These are phyloP conservation scores for Sideroxylon spinosum DNA, from an alignment of 179 eudicot species.

Conservation along the genomic window DNA sequence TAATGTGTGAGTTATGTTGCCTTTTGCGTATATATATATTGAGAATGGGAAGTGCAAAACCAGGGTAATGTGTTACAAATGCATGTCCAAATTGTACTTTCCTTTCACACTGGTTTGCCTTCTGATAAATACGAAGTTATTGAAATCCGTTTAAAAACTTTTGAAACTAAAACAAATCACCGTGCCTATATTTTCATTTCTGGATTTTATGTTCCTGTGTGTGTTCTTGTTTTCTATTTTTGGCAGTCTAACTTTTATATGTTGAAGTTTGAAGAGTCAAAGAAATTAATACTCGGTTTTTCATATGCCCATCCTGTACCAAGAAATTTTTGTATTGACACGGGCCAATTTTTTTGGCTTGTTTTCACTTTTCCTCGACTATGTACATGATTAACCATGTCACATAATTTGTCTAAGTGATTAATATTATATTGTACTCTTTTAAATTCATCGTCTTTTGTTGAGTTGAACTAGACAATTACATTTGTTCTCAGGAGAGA, in stretches of 20 bases:
- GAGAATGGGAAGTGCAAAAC: not conserved
- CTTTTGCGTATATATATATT: not conserved
- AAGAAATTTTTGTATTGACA: not conserved
- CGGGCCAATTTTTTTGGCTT: not conserved
- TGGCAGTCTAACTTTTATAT: not conserved
- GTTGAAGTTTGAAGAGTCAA: not conserved
- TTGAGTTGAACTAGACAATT: not conserved
- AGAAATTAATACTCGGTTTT: not conserved
- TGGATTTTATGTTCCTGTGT: not conserved
- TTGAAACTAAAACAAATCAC: not conserved
- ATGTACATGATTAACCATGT: not conserved
- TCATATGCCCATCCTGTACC: not conserved
- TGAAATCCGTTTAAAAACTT: not conserved
- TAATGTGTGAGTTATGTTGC: not conserved
- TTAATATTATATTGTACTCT: too few relatives aligned
- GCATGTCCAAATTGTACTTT: not conserved
- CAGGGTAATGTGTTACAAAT: not conserved
- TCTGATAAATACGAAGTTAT: not conserved
- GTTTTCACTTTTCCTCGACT: not conserved
- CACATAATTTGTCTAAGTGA: too few relatives aligned
- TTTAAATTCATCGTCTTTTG: conserved; percentile 7
- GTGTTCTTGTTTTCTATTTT: not conserved
- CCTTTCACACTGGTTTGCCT: not conserved
- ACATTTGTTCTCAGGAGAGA: conserved; percentile 55
- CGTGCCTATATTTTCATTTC: not conserved